A percentile compares a stretch with the other conserved stretches of the same genome.
These are phyloP conservation scores for Saturnispora bothae DNA, from an alignment of 805 yeast genomes.

Conservation along the genomic window DNA sequence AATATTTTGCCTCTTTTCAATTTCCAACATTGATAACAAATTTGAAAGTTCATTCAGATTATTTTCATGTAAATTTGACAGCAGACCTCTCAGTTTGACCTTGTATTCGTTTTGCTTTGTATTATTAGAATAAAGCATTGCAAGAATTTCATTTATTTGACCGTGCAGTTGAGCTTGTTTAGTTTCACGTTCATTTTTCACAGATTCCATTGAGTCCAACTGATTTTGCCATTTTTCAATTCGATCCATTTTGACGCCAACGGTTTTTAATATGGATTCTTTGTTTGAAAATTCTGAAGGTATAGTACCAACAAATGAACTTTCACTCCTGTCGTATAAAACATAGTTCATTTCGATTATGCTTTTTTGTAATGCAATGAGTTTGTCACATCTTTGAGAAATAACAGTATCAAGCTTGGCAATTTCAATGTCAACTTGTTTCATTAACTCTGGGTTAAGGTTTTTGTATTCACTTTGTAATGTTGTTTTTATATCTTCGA, in stretches of 20 bases:
- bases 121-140: slow-evolving; percentile 38
- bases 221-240: slow-evolving; percentile 13
- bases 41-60: slow-evolving; percentile 40
- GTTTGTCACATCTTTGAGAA: background rate
- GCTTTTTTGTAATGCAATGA: slow-evolving; percentile 4
- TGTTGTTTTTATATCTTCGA: slow-evolving; percentile 18
- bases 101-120: slow-evolving; percentile 22
- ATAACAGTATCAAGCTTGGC: slow-evolving; percentile 17
- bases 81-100: slow-evolving; percentile 31
- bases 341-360: slow-evolving; percentile 4
- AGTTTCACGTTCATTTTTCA: slow-evolving; percentile 29
- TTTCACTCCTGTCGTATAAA: slow-evolving; percentile 8
- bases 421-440: slow-evolving; percentile 23
- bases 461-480: slow-evolving; percentile 22
- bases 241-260: slow-evolving; percentile 17
- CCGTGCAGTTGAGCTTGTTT: slow-evolving; percentile 21
- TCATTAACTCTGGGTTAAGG: slow-evolving; percentile 18
- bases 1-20: slow-evolving; percentile 52
- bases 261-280: slow-evolving; percentile 12
- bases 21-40: slow-evolving; percentile 48
- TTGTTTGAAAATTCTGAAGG: slow-evolving; percentile 12
- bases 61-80: slow-evolving; percentile 31
- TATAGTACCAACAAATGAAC: slow-evolving; percentile 6
- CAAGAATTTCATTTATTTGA: slow-evolving; percentile 26
- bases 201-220: slow-evolving; percentile 18